Evolutionary conservation across 106 monocot genomes (phyloP), one percentile per base, ranked within the genome.

Genomic region (Apostasia ramifera): DNA sequence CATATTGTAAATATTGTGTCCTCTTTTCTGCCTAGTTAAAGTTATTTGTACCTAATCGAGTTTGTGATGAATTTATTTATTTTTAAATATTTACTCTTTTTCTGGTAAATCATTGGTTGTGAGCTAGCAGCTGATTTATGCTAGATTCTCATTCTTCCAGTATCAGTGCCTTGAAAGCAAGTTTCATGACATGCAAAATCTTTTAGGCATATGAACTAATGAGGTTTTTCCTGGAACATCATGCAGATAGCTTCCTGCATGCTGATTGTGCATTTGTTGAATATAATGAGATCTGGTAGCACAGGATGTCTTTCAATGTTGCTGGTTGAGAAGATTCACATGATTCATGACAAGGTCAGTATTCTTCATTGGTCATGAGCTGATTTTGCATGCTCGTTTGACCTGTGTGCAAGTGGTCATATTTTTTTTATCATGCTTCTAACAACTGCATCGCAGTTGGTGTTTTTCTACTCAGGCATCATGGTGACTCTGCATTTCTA

Each of bases 281-380:
- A 15, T 65, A 85, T 69, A 79, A 37, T 92, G 47, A 76, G 70
- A 15, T 71, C 47, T 69, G 81, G 81, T 55, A 63, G 81, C 66
- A 14, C 71, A 46, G 87, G 86, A 6, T 85, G 87, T 69, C 78
- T 98, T 53, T 98, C 97, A 0, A 55, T 87, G 12, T 76, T 90
- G 49, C 65, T 98, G 6, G 71, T 90, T 77, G 77, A 73, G 76
- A 87, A 71, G 75, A 86, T 92, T 63, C 49, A 11, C 53, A 6
- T 13, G 10, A 64, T 93, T 59, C 73, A 58, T 39, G 60, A 68
- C 4, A 85, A 86, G 86, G 93, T 89, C 48, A 15, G 70, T 52
- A 11, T 70, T 43, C 53, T 15, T 55, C 48, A 48, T 44, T 39
- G 6, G 13, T 44, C 44, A 44, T 3, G 2, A 47, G 37, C 4